Evolutionary conservation across 306 rosid genomes (phyloP).

Genomic region (Rosa multiflora): DNA sequence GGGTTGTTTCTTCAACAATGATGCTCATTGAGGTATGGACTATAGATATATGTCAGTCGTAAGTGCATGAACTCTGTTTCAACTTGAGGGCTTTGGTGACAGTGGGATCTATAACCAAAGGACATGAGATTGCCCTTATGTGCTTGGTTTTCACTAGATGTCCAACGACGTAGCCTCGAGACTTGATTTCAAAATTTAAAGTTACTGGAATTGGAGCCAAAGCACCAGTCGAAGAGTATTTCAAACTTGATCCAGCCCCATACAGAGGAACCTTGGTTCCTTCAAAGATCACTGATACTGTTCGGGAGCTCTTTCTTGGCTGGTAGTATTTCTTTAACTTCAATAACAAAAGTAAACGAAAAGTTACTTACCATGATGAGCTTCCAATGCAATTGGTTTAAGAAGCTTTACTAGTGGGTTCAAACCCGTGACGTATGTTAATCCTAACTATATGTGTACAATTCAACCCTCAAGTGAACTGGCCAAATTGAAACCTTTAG

Average conservation of each 20-base stretch:
- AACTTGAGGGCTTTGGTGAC: conserved; percentile 66
- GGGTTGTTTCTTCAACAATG: neutral
- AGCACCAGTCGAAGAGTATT: conserved; percentile 38
- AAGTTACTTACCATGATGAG: conserved; percentile 14
- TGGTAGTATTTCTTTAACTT: conserved; percentile 85
- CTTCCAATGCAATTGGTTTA: neutral
- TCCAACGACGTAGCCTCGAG: conserved; percentile 81
- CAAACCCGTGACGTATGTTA: too few species aligned
- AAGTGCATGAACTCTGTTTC: conserved; percentile 64
- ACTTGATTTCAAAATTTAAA: conserved; percentile 52
- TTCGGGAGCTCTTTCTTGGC: conserved; percentile 73
- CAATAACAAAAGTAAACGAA: conserved; percentile 15
- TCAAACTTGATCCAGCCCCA: conserved; percentile 73
- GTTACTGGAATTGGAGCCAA: conserved; percentile 63
- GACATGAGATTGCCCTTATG: conserved; percentile 60
- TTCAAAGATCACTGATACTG: conserved; percentile 37
- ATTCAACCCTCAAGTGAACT: too few species aligned
- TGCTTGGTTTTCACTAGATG: conserved; percentile 74
- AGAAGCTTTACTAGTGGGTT: neutral
- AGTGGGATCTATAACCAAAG: conserved; percentile 52
- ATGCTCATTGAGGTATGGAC: neutral
- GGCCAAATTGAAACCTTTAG: too few species aligned
- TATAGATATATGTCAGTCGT: conserved; percentile 26
- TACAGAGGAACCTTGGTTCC: conserved; percentile 84
- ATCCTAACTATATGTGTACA: too few species aligned